Evolutionary conservation across 2,329 filamentous ascomycete species (phyloP).

Genomic region (Nemania diffusa): DNA sequence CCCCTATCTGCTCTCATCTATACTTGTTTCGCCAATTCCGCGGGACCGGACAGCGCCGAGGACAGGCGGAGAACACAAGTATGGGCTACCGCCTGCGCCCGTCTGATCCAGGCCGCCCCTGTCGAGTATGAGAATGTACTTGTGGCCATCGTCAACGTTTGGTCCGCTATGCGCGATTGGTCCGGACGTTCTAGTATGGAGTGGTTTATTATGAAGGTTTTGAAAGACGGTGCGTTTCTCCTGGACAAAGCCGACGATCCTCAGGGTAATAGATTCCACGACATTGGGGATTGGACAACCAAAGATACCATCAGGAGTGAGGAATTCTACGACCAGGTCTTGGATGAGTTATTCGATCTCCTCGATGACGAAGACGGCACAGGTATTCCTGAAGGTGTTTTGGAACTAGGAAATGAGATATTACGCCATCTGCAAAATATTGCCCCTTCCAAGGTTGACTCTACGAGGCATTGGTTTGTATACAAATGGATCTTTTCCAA

Average conservation of each 20-base stretch:
- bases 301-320: conserved; percentile 86
- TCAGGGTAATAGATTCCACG: conserved; percentile 71
- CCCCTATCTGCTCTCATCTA: conserved; percentile 86
- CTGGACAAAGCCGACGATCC: conserved; percentile 87
- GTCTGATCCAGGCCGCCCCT: conserved; percentile 76
- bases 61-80: conserved; percentile 82
- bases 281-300: conserved; percentile 76
- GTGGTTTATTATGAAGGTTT: conserved; percentile 92
- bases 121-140: conserved; percentile 68
- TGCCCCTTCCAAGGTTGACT: conserved; percentile 65
- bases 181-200: conserved; percentile 89
- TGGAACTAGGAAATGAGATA: conserved; percentile 87
- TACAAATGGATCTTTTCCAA: conserved; percentile 92
- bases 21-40: conserved; percentile 88
- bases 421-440: conserved; percentile 79
- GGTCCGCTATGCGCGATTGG: conserved; percentile 89
- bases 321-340: conserved; percentile 86
- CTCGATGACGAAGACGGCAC: conserved; percentile 86
- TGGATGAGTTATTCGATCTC: conserved; percentile 83
- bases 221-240: conserved; percentile 92
- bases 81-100: conserved; percentile 89
- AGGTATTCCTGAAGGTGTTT: conserved; percentile 84
- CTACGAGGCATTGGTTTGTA: conserved; percentile 84
- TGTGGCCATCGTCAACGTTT: conserved; percentile 85
- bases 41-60: conserved; percentile 83